Evolutionary conservation across 352 stramenopile genomes (phyloP).

Genomic region (Pythium sp.): DNA sequence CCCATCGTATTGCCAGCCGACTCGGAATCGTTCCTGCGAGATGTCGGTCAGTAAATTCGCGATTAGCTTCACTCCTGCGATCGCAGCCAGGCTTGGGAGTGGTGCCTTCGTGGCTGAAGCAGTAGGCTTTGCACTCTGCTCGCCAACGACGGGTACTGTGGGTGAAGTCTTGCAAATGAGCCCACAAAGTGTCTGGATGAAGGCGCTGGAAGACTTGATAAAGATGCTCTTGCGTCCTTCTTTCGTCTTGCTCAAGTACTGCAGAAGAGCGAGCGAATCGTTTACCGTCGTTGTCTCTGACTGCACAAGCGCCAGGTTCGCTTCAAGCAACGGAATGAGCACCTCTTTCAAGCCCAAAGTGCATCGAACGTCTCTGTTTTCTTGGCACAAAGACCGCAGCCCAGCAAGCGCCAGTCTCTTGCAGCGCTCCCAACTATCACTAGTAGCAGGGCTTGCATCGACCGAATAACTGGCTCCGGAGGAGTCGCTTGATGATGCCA

Average conservation of each 20-base stretch:
- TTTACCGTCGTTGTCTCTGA: not conserved
- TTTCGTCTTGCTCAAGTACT: conserved; percentile 27
- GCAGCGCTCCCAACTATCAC: conserved; percentile 7
- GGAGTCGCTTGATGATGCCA: not conserved
- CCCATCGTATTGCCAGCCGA: conserved; percentile 27
- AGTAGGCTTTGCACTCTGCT: not conserved
- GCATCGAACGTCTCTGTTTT: conserved; percentile 28
- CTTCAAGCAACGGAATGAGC: conserved; percentile 15
- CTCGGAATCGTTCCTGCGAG: conserved; percentile 19
- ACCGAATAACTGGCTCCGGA: not conserved
- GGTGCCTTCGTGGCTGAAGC: not conserved
- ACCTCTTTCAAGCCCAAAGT: conserved; percentile 24
- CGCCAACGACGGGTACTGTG: not conserved
- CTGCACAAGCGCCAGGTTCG: not conserved
- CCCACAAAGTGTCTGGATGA: conserved; percentile 24
- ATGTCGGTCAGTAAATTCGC: conserved; percentile 42
- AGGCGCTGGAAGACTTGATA: conserved; percentile 10
- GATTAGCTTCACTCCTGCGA: conserved; percentile 41
- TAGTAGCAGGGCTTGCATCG: not conserved
- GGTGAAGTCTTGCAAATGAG: conserved; percentile 11
- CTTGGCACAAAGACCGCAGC: conserved; percentile 37
- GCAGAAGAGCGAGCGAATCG: conserved; percentile 19
- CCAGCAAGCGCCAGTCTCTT: conserved; percentile 29
- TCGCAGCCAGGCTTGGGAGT: conserved; percentile 9
- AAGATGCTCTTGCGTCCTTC: conserved; percentile 27